Conservation (phyloP, 2,329 filamentous ascomycete genomes). For the Akanthomyces muscarius region DNA sequence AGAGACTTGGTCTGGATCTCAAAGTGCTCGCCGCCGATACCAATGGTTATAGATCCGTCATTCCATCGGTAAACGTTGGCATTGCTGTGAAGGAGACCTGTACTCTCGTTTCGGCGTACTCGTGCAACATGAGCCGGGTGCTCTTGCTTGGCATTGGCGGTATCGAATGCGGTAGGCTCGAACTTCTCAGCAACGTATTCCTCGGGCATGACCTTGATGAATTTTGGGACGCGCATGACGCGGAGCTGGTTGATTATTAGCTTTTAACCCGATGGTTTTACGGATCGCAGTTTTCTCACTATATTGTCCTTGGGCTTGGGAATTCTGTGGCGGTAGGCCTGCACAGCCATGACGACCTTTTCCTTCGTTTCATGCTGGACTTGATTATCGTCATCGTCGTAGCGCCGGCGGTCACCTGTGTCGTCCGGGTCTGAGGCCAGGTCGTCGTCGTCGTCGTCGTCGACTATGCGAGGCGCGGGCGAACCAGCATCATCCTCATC, state of each 20-base stretch:
- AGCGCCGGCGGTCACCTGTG: constrained; percentile 37
- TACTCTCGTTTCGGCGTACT: constrained; percentile 64
- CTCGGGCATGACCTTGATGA: constrained; percentile 65
- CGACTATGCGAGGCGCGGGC: constrained; percentile 60
- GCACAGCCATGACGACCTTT: constrained; percentile 58
- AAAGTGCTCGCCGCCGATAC: constrained; percentile 72
- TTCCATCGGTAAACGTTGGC: constrained; percentile 73
- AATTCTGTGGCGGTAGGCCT: constrained; percentile 63
- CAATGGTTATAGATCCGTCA: constrained; percentile 71
- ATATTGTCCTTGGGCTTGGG: constrained; percentile 68
- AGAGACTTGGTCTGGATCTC: constrained; percentile 68
- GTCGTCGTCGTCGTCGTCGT: constrained; percentile 50
- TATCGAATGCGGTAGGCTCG: constrained; percentile 53
- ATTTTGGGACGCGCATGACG: constrained; percentile 66
- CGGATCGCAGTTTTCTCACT: constrained; percentile 42
- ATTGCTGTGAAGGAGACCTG: constrained; percentile 67
- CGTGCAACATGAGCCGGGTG: constrained; percentile 63
- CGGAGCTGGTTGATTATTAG: constrained; percentile 50
- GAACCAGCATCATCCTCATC: constrained; percentile 58
- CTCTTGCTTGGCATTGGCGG: constrained; percentile 50
- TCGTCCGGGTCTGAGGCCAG: constrained; percentile 49
- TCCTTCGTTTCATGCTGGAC: constrained; percentile 45
- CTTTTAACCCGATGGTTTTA: neutral
- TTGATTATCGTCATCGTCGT: constrained; percentile 45
- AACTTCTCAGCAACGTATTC: constrained; percentile 65